These are phyloP conservation scores for Tagetes patula DNA, from an alignment of 129 eudicot genomes.

Conservation along the genomic window DNA sequence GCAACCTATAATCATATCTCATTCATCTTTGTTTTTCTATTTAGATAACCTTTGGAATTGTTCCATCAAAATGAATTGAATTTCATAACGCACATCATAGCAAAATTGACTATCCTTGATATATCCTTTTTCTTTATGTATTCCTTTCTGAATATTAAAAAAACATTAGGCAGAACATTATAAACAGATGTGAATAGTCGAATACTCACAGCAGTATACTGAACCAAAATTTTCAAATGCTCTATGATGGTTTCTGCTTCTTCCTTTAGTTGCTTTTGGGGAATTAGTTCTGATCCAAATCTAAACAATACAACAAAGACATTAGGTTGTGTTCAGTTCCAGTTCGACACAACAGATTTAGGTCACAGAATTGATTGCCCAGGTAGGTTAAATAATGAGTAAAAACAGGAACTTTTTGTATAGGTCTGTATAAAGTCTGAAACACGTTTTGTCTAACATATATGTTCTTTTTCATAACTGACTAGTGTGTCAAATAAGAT, in stretches of 20 bases:
- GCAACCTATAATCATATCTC: conserved; percentile 6
- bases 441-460: conserved; percentile 2
- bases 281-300: conserved; percentile 66
- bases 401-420: neutral
- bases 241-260: conserved; percentile 82
- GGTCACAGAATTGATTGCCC: neutral
- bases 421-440: neutral
- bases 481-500: neutral
- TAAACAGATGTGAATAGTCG: neutral
- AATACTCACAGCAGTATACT: conserved; percentile 82
- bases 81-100: neutral
- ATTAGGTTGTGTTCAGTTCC: conserved; percentile 19
- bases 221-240: conserved; percentile 73
- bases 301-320: conserved; percentile 38
- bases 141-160: conserved; percentile 9
- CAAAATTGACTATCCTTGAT: neutral
- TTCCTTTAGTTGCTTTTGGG: conserved; percentile 78
- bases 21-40: neutral
- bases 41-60: neutral
- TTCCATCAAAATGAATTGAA: neutral
- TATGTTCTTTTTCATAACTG: neutral
- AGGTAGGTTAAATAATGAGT: neutral
- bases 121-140: conserved; percentile 3
- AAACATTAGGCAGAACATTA: neutral
- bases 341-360: conserved; percentile 13